Conservation (phyloP, 495 filamentous ascomycete species). For the Hypoxylon intermedium region DNA sequence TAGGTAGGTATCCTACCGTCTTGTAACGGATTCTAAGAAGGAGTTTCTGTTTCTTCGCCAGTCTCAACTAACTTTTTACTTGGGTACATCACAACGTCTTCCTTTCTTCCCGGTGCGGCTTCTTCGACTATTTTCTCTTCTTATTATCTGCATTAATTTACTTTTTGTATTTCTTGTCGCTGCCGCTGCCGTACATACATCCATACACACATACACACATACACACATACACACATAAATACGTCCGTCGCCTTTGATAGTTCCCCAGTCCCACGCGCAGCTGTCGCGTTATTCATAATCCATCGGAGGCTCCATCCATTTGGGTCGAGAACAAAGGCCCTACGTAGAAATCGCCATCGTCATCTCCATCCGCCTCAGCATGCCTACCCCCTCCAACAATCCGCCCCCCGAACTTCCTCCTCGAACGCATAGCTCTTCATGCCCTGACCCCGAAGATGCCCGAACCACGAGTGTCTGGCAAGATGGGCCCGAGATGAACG, state of each 20-base stretch:
- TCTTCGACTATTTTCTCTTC: conserved; percentile 2
- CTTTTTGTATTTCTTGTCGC: conserved; percentile 19
- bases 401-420: conserved; percentile 49
- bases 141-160: conserved; percentile 27
- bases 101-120: conserved; percentile 2
- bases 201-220: too few relatives aligned
- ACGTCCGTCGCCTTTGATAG: background rate
- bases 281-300: background rate
- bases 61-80: background rate
- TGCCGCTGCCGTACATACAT: too few relatives aligned
- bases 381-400: conserved; percentile 61
- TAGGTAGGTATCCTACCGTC: background rate
- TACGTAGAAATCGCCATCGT: background rate
- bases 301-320: background rate
- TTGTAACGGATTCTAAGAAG: too few relatives aligned
- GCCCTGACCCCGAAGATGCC: conserved; percentile 53
- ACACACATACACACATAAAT: too few relatives aligned
- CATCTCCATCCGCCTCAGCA: conserved; percentile 33
- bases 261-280: background rate
- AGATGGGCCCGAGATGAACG: conserved; percentile 37
- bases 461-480: conserved; percentile 34
- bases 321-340: conserved; percentile 15
- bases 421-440: conserved; percentile 50
- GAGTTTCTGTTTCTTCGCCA: background rate
- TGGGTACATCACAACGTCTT: background rate